Percentiles rank a stretch among this genome's conserved stretches.
Conservation (phyloP, 768 basidiomycete species). For the Leccinum subtestaceum region DNA sequence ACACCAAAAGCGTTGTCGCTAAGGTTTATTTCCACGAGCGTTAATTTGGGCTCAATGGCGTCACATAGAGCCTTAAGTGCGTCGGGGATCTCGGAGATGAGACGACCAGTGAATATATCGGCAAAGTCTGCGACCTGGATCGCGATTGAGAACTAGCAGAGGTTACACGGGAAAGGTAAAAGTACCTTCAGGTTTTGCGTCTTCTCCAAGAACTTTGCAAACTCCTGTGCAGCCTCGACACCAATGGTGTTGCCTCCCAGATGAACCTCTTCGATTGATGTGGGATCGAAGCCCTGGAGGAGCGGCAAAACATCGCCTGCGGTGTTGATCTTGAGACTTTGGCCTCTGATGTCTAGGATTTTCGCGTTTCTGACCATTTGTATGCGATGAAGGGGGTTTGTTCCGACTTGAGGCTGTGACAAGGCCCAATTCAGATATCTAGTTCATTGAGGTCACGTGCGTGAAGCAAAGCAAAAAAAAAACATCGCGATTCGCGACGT, state of each 20-base stretch:
- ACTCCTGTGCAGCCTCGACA: slow-evolving; percentile 80
- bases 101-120: slow-evolving; percentile 96
- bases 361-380: slow-evolving; percentile 19
- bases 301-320: slow-evolving; percentile 73
- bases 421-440: slow-evolving; percentile 5
- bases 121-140: slow-evolving; percentile 90
- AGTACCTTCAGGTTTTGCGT: slow-evolving; percentile 68
- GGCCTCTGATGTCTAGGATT: slow-evolving; percentile 30
- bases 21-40: slow-evolving; percentile 84
- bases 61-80: slow-evolving; percentile 88
- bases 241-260: slow-evolving; percentile 94
- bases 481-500: not conserved
- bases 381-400: not conserved
- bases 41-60: slow-evolving; percentile 74
- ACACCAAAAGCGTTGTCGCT: slow-evolving; percentile 97
- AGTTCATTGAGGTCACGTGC: too few relatives aligned
- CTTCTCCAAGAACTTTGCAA: slow-evolving; percentile 74
- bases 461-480: not conserved
- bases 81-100: slow-evolving; percentile 91
- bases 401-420: not conserved
- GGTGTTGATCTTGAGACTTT: slow-evolving; percentile 70
- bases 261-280: slow-evolving; percentile 79
- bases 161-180: not conserved
- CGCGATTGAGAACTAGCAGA: slow-evolving; percentile 5
- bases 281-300: slow-evolving; percentile 61